Evolutionary conservation across 2,329 filamentous ascomycete species (phyloP), one percentile per base, ranked within the genome.

Genomic region (Sporothrix variecibatus): DNA sequence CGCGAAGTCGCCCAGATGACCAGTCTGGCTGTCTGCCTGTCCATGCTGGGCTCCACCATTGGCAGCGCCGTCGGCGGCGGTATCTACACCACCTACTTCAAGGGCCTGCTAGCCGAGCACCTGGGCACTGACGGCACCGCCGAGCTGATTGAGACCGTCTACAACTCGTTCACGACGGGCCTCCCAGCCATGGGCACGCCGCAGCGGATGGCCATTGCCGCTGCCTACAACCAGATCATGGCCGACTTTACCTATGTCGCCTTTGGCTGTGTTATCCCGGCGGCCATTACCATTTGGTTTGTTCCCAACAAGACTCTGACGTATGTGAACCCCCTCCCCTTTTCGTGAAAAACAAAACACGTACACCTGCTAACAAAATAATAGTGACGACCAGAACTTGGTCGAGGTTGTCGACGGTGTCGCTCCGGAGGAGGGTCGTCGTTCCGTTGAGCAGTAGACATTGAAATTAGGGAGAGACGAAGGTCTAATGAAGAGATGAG

Each of bases 51-150:
- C 2, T 75, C 78, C 17, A 81, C 80, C 49, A 78, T 84, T 34
- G 82, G 83, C 0, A 79, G 82, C 7, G 81, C 82, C 58, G 82
- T 86, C 65, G 85, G 85, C 1, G 86, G 86, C 5, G 85, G 82
- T 7, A 87, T 87, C 17, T 87, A 87, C 76, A 87, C 85, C 0
- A 82, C 82, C n/a, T 81, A 82, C 0, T 82, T 87, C 75, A 81
- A 82, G 43, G 74, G 78, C 3, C 78, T 80, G 6, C 76, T 87
- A 71, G 78, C 79, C 65, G 74, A 77, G 8, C 81, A 82, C 49
- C 77, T 87, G 6, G 83, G 83, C 9, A 70, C 77, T 0, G 73
- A 73, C 3, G 81, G 81, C 1, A 77, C 78, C 2, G 73, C 80
- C 15, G 75, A 77, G 0, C 74, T 81, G 11, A 81, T 87, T 34